Conservation (phyloP, 1,139 yeast species). For the Hemisphaericaspora subhashii region DNA sequence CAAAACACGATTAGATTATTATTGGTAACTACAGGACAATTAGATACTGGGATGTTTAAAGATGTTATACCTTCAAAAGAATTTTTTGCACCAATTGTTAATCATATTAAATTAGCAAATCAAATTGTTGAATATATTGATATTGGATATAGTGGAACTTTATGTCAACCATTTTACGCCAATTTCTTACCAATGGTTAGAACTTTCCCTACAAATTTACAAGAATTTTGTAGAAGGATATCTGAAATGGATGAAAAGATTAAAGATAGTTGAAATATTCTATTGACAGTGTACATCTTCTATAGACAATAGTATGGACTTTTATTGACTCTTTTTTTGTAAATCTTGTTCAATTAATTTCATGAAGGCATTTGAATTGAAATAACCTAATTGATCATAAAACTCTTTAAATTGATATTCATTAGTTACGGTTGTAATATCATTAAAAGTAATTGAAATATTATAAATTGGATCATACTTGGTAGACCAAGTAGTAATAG, state of each 20-base stretch:
- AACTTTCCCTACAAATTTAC: conserved; percentile 51
- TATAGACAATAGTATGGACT: conserved; percentile 7
- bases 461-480: conserved; percentile 48
- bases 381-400: conserved; percentile 49
- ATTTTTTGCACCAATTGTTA: conserved; percentile 66
- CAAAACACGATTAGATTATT: conserved; percentile 39
- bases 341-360: conserved; percentile 30
- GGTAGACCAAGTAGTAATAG: conserved; percentile 37
- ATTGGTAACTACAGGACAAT: conserved; percentile 66
- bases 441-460: conserved; percentile 30
- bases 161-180: conserved; percentile 62
- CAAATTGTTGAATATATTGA: conserved; percentile 41
- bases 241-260: conserved; percentile 53
- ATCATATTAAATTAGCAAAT: conserved; percentile 41
- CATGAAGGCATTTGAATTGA: conserved; percentile 41
- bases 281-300: conserved; percentile 1
- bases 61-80: conserved; percentile 59
- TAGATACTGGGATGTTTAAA: conserved; percentile 59
- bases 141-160: conserved; percentile 51
- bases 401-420: conserved; percentile 41
- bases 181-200: conserved; percentile 54
- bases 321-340: conserved; percentile 19
- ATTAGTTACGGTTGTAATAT: conserved; percentile 21
- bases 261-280: conserved; percentile 11
- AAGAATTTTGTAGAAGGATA: conserved; percentile 46